These are phyloP conservation scores for Suhomyces wounanorum DNA, from an alignment of 1,139 yeast genomes.

Conservation along the genomic window DNA sequence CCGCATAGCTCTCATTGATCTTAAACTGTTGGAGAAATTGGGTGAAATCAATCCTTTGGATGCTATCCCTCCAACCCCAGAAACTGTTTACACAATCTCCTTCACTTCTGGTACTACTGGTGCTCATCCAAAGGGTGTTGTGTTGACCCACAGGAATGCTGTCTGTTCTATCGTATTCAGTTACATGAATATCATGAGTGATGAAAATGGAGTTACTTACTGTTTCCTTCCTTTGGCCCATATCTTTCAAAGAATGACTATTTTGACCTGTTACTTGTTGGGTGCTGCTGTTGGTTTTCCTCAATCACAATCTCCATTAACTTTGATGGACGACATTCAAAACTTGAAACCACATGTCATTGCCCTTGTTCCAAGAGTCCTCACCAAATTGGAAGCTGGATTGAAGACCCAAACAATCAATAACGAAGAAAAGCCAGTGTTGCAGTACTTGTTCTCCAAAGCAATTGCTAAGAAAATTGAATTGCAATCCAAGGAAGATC, in stretches of 20 bases:
- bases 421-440: constrained; percentile 41
- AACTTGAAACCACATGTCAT: constrained; percentile 32
- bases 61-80: constrained; percentile 25
- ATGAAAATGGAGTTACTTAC: constrained; percentile 6
- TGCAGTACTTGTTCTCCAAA: constrained; percentile 27
- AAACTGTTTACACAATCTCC: constrained; percentile 27
- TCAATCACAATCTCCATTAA: constrained; percentile 37
- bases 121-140: constrained; percentile 41
- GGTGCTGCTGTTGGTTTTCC: constrained; percentile 46
- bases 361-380: constrained; percentile 28
- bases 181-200: constrained; percentile 13
- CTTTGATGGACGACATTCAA: constrained; percentile 42
- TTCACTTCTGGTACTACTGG: constrained; percentile 46
- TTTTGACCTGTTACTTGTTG: constrained; percentile 27
- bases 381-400: constrained; percentile 26
- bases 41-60: constrained; percentile 25
- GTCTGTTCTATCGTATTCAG: constrained; percentile 26
- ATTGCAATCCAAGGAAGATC: constrained; percentile 32
- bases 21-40: constrained; percentile 32
- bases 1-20: constrained; percentile 32
- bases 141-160: constrained; percentile 33
- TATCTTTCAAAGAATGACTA: constrained; percentile 55
- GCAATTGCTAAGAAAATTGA: constrained; percentile 36
- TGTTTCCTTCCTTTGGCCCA: constrained; percentile 68
- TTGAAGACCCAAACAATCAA: constrained; percentile 28